Conservation (phyloP, 1,284 basidiomycete species). For the Boletus austroedulis region DNA sequence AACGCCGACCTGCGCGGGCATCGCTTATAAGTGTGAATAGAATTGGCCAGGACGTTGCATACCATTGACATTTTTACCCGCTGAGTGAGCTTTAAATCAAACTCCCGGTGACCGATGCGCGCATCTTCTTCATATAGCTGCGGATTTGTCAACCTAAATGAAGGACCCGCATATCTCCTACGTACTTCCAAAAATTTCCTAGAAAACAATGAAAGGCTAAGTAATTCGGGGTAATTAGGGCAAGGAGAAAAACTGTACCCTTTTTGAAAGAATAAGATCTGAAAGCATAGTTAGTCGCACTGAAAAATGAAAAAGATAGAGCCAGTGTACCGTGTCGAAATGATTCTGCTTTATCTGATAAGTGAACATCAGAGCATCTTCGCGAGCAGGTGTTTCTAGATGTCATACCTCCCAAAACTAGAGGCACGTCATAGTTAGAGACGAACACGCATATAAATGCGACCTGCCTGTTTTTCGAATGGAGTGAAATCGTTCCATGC, state of each 20-base stretch:
- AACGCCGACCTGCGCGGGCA: slow-evolving; percentile 81
- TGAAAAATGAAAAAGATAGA: not conserved
- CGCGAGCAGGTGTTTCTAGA: not conserved
- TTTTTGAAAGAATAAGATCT: slow-evolving; percentile 97
- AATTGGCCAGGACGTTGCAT: slow-evolving; percentile 13
- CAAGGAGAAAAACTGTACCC: slow-evolving; percentile 53
- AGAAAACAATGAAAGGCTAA: not conserved
- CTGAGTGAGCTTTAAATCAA: slow-evolving; percentile 88
- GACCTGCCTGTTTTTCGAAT: slow-evolving; percentile 85
- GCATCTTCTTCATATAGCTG: slow-evolving; percentile 96
- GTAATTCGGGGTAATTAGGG: not conserved
- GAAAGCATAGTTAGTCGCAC: slow-evolving; percentile 18
- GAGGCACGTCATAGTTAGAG: not conserved
- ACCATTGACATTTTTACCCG: slow-evolving; percentile 99
- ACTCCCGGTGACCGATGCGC: slow-evolving; percentile 84
- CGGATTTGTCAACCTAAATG: slow-evolving; percentile 26
- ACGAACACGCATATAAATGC: not conserved
- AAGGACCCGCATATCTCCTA: not conserved
- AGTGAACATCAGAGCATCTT: not conserved
- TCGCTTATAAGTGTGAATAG: slow-evolving; percentile 5
- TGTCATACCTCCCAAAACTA: slow-evolving; percentile 82
- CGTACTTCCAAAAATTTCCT: slow-evolving; percentile 72
- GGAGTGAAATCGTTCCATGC: slow-evolving; percentile 89
- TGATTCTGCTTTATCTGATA: slow-evolving; percentile 88
- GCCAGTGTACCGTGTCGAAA: slow-evolving; percentile 69